Conservation (phyloP, 2,329 filamentous ascomycete genomes). For the Biscogniauxia sp. region DNA sequence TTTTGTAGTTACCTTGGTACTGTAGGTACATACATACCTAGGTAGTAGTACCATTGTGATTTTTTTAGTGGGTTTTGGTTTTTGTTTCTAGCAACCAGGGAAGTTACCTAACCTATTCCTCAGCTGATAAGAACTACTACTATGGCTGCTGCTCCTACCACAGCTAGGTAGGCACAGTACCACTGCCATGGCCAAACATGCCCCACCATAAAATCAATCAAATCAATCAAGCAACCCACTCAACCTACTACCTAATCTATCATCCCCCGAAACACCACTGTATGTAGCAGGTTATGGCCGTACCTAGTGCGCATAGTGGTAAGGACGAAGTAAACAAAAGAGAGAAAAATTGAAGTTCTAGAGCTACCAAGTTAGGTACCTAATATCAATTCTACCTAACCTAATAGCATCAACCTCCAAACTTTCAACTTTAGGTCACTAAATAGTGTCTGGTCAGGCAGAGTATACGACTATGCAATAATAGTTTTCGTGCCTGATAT, state of each 20-base stretch:
- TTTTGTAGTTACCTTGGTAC: not conserved
- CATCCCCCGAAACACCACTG: not conserved
- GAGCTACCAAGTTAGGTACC: constrained; percentile 1
- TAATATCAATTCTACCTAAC: constrained; percentile 11
- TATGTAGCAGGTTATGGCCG: not conserved
- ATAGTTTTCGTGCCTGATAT: not conserved
- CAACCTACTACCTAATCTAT: not conserved
- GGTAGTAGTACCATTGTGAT: not conserved
- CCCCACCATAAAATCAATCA: not conserved
- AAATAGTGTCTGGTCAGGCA: too few species aligned
- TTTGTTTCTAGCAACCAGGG: not conserved
- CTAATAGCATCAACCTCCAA: not conserved
- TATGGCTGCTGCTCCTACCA: too few species aligned
- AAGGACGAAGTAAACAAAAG: not conserved
- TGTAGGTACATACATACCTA: too few species aligned
- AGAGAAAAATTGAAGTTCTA: too few species aligned
- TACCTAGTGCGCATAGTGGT: too few species aligned
- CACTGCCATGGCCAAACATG: not conserved
- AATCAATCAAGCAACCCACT: too few species aligned
- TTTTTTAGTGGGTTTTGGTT: not conserved
- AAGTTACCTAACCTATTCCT: not conserved
- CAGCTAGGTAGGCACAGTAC: too few species aligned
- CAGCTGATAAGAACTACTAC: not conserved
- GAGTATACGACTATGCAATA: not conserved
- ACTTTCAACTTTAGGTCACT: not conserved